Evolutionary conservation across 73 alveolate genomes (phyloP).

Genomic region (Paramecium sexaurelia): DNA sequence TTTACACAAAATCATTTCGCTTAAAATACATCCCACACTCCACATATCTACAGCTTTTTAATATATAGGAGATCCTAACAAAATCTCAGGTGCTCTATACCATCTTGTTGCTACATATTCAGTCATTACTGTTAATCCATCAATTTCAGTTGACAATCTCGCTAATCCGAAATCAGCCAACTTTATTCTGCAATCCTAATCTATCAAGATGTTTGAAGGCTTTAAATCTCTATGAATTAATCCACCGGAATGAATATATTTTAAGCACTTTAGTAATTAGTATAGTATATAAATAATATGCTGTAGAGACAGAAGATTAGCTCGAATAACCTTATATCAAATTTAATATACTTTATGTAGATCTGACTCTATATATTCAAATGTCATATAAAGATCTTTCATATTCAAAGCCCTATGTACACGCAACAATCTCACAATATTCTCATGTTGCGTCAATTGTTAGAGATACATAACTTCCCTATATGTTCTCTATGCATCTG

Average conservation of each 20-base stretch:
- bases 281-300: slow-evolving; percentile 89
- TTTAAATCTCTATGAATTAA: slow-evolving; percentile 93
- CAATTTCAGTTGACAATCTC: slow-evolving; percentile 73
- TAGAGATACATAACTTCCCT: slow-evolving; percentile 92
- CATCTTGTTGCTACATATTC: slow-evolving; percentile 90
- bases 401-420: slow-evolving; percentile 79
- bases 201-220: slow-evolving; percentile 91
- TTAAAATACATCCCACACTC: slow-evolving; percentile 95
- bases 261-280: slow-evolving; percentile 91
- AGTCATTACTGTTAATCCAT: slow-evolving; percentile 74
- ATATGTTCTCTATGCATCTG: slow-evolving; percentile 91
- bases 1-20: slow-evolving; percentile 86
- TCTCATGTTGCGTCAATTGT: slow-evolving; percentile 81
- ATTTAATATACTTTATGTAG: slow-evolving; percentile 69
- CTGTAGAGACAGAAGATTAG: slow-evolving; percentile 82
- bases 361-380: slow-evolving; percentile 85
- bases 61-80: slow-evolving; percentile 70
- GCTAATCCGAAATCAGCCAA: slow-evolving; percentile 96
- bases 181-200: slow-evolving; percentile 90
- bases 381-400: slow-evolving; percentile 72
- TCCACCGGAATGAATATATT: slow-evolving; percentile 92
- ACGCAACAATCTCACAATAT: slow-evolving; percentile 73
- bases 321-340: slow-evolving; percentile 68
- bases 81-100: slow-evolving; percentile 92
- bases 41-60: slow-evolving; percentile 82